These are phyloP conservation scores for Forsythia suspensa DNA, from an alignment of 257 asterid species.

Conservation along the genomic window DNA sequence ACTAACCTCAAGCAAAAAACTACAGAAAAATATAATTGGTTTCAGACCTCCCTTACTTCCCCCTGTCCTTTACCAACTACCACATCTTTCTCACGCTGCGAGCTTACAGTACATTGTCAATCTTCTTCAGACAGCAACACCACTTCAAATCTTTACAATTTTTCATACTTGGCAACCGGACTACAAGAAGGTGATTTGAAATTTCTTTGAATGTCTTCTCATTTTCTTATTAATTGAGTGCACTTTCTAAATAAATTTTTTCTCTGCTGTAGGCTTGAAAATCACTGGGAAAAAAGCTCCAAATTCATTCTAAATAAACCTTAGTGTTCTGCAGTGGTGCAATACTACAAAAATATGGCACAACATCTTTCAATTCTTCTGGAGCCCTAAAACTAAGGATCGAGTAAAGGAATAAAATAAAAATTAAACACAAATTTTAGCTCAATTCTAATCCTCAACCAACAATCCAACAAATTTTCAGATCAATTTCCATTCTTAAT, in stretches of 20 bases:
- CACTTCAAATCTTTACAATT: background rate
- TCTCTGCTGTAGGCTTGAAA: background rate
- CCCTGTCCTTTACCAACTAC: background rate
- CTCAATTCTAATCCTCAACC: no score
- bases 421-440: no score
- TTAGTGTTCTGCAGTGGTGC: background rate
- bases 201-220: background rate
- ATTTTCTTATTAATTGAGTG: background rate
- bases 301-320: background rate
- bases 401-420: no score
- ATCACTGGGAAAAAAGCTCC: background rate
- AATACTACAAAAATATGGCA: background rate
- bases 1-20: slow-evolving; percentile 8
- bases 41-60: background rate
- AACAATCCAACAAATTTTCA: no score
- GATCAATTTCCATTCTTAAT: background rate
- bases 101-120: background rate
- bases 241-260: background rate
- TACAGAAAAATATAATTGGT: background rate
- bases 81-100: background rate
- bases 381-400: no score
- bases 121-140: background rate
- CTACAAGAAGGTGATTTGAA: background rate
- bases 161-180: background rate
- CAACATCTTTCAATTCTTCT: background rate